Conservation (phyloP, 257 asterid genomes). For the Schizonepeta tenuifolia region DNA sequence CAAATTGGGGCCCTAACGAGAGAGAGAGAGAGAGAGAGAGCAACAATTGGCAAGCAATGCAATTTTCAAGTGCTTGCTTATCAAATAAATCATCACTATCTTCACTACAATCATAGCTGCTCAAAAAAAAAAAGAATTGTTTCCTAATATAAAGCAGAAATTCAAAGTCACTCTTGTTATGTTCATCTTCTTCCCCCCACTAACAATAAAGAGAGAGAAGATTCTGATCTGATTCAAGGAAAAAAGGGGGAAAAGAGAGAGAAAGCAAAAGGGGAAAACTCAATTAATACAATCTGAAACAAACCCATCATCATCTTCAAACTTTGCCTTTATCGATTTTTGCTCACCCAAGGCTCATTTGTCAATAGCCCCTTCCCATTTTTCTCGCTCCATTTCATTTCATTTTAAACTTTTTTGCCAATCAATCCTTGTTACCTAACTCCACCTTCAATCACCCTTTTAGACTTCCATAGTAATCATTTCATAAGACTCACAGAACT, state of each 20-base stretch:
- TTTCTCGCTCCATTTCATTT: background rate
- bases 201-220: conserved; percentile 35
- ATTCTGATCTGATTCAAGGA: conserved; percentile 54
- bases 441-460: conserved; percentile 35
- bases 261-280: conserved; percentile 32
- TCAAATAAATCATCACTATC: conserved; percentile 41
- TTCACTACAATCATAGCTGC: conserved; percentile 33
- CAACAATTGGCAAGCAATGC: conserved; percentile 37
- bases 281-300: conserved; percentile 39
- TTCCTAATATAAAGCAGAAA: conserved; percentile 33
- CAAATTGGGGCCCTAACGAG: conserved; percentile 4
- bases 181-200: conserved; percentile 30
- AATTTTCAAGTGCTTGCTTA: conserved; percentile 28
- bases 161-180: conserved; percentile 47
- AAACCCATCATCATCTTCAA: conserved; percentile 48
- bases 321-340: conserved; percentile 46
- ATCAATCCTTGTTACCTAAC: conserved; percentile 33
- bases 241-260: conserved; percentile 28
- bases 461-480: conserved; percentile 52
- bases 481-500: conserved; percentile 36
- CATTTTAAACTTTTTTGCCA: conserved; percentile 11
- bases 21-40: background rate
- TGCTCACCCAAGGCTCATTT: conserved; percentile 45
- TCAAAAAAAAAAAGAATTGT: conserved; percentile 2
- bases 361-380: conserved; percentile 44